Evolutionary conservation across 1,284 basidiomycete genomes (phyloP).

Genomic region (Tylopilus orsonianus): DNA sequence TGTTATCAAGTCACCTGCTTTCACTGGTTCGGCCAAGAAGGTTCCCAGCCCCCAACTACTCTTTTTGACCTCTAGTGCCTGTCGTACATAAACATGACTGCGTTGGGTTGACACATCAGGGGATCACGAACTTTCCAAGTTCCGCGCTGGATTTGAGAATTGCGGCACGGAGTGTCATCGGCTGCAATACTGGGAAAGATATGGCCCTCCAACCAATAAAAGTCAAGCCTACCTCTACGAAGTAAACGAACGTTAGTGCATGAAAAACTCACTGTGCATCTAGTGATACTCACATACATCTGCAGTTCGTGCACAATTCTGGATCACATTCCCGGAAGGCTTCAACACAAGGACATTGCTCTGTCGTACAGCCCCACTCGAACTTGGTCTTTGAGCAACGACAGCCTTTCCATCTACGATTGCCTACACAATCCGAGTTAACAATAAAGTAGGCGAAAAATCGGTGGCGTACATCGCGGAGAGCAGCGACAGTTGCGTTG

Average conservation of each 20-base stretch:
- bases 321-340: conserved; percentile 44
- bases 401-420: conserved; percentile 42
- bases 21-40: conserved; percentile 38
- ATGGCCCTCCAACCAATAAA: neutral
- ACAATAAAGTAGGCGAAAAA: neutral
- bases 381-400: conserved; percentile 32
- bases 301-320: conserved; percentile 30
- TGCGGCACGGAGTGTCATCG: conserved; percentile 25
- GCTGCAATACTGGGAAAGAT: conserved; percentile 15
- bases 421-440: conserved; percentile 27
- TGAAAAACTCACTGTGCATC: neutral
- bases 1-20: conserved; percentile 35
- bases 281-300: conserved; percentile 26
- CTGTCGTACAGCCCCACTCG: conserved; percentile 26
- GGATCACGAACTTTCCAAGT: conserved; percentile 23
- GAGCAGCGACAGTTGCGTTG: conserved; percentile 41
- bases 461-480: conserved; percentile 32
- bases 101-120: neutral
- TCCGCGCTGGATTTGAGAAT: conserved; percentile 33
- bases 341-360: conserved; percentile 38
- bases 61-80: conserved; percentile 37
- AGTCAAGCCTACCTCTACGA: conserved; percentile 27
- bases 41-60: conserved; percentile 44
- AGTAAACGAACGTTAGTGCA: neutral
- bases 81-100: conserved; percentile 2